Base-by-base conservation (phyloP, 768 basidiomycete species). In the Dictyophora rubrovolvata region DNA sequence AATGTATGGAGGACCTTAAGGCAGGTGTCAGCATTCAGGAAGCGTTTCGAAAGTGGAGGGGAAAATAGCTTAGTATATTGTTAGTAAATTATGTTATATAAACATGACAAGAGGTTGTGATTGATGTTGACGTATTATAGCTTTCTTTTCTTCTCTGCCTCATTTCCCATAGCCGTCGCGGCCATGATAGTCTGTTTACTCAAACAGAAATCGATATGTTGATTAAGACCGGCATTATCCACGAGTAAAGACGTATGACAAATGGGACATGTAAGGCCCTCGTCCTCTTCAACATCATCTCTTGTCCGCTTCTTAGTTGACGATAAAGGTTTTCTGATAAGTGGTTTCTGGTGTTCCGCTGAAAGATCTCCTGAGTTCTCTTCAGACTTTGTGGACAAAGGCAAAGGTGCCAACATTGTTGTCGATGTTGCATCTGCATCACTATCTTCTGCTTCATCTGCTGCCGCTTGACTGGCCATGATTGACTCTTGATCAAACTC, bases 191-290 rank as follows among this genome's bases (percentile, higher is more conserved):
- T 87, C 21, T 79, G 80, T 60, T 82, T 81, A 68, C 89, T 93
- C 54, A 96, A 70, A 66, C 93, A 96, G 65, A 85, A 87, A 69
- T 96, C 93, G 48, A 96, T 77, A 65, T 96, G 93, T n/a, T 81
- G 75, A 67, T 96, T 95, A 35, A 96, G 71, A 5, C 80, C 84
- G 52, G 79, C 75, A 67, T 96, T 96, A 68, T 91, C 84, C 1
- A 79, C 82, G 61, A 78, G 72, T 56, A 92, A 68, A 12, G 71
- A 68, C 66, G 80, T 83, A 22, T 71, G 67, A 65, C 90, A 94
- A 21, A 93, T 74, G 3, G 93, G 92, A 69, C 91, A 94, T 0
- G 70, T 69, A 56, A 80, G 77, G n/a, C 49, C 53, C 59, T 28
- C 22, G 9, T 57, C 49, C 34, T 18, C 17, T 60, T 53, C 48